Base-by-base conservation (phyloP, 495 filamentous ascomycete genomes). In the Clohesyomyces aquaticus region DNA sequence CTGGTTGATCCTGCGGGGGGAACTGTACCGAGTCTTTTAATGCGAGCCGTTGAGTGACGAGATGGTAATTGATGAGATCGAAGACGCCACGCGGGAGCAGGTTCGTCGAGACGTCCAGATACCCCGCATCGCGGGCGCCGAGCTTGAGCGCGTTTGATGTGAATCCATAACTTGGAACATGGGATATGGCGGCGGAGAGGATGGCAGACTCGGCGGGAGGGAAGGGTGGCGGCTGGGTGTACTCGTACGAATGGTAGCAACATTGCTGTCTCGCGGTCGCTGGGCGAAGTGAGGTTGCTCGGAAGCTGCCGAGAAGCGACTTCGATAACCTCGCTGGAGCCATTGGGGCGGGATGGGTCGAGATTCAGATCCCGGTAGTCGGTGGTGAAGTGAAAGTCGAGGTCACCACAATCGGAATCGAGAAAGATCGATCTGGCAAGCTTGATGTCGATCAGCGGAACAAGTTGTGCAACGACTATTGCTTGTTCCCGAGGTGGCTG, bases 101-200 rank as follows among this genome's bases (percentile, higher is more conserved):
- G 69, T 92, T 93, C 38, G 88, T 82, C 18, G 88, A 91, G 66
- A 91, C 88, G 71, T 94, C 90, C 45, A 91, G 87, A 76, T 93
- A 96, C 49, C 91, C 90, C 26, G 84, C 84, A 68, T 93, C 90
- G 68, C 87, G 86, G 42, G 90, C 89, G 69, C 93, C 94, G 38
- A 88, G 81, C 43, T 84, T 82, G 9, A 98, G 82, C 2, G 92
- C 78, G 9, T 82, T 76, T 27, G 72, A 67, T 1, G 90, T 88
- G 82, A 97, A 98, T 72, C 95, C 94, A 73, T 92, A 85, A 27
- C 75, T 59, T 47, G 91, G 91, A 42, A 97, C 87, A 75, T 94
- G 89, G n/a, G 68, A 56, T 70, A 92, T 83, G 25, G 93, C 85
- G 6, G 91, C 83, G 58, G 88, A 80, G 62, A 98, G 91, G 75